Percentiles rank a stretch among this genome's conserved stretches.
These are phyloP conservation scores for Cryomyces minteri DNA, from an alignment of 495 filamentous ascomycete genomes.

Conservation along the genomic window DNA sequence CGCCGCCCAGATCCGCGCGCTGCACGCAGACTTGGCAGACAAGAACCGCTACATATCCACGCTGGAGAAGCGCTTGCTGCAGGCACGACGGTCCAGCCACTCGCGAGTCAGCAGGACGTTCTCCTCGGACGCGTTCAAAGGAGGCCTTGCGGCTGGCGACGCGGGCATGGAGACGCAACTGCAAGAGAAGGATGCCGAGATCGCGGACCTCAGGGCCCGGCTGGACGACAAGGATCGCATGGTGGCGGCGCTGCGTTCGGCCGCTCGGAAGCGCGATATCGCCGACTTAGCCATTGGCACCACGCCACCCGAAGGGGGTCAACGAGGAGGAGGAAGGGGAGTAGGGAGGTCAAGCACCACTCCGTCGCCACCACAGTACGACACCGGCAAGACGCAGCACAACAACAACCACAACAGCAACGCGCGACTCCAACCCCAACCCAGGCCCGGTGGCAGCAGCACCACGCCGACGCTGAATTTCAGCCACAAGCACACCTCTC, in stretches of 20 bases:
- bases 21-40: constrained; percentile 85
- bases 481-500: neutral
- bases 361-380: neutral
- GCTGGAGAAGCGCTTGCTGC: constrained; percentile 76
- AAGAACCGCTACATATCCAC: constrained; percentile 95
- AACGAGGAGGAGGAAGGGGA: neutral
- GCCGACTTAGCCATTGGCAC: constrained; percentile 31
- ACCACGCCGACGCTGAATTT: neutral
- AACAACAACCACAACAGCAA: constrained; percentile 1
- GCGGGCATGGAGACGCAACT: constrained; percentile 44
- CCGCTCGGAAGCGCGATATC: constrained; percentile 68
- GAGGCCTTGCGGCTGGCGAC: constrained; percentile 30
- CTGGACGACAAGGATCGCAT: constrained; percentile 94
- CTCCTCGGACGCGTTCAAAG: constrained; percentile 13
- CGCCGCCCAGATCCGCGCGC: constrained; percentile 61
- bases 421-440: neutral
- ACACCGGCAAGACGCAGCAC: neutral
- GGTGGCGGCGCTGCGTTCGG: constrained; percentile 73
- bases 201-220: constrained; percentile 70
- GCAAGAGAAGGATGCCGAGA: constrained; percentile 85
- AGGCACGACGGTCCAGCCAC: constrained; percentile 81
- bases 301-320: constrained; percentile 17
- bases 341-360: neutral
- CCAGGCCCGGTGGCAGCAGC: neutral
- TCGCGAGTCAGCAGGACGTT: constrained; percentile 51